These are phyloP conservation scores for Lepiota brunneoincarnata DNA, from an alignment of 768 basidiomycete genomes.

Conservation along the genomic window DNA sequence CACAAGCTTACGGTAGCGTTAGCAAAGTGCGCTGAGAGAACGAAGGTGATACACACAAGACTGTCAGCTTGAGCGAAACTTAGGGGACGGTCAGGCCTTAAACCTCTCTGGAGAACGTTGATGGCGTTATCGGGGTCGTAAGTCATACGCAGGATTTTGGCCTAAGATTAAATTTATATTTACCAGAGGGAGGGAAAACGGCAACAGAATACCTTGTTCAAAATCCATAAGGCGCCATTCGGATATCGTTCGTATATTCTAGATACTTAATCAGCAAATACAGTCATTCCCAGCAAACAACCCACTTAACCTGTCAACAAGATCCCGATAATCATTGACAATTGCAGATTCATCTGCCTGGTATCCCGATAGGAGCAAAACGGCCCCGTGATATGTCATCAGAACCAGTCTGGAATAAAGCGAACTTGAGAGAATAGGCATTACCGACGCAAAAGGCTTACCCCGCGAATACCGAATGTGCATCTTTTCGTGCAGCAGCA, in stretches of 20 bases:
- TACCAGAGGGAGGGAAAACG: background rate
- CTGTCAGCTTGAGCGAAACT: slow-evolving; percentile 73
- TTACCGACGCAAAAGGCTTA: slow-evolving; percentile 26
- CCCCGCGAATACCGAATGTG: slow-evolving; percentile 79
- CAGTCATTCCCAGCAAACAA: background rate
- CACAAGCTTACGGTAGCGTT: slow-evolving; percentile 41
- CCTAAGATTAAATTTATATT: slow-evolving; percentile 34
- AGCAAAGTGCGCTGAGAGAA: background rate
- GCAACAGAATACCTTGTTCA: slow-evolving; percentile 62
- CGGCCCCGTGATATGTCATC: slow-evolving; percentile 77
- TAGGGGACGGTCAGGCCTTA: slow-evolving; percentile 49
- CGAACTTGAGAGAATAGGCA: background rate
- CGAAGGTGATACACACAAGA: slow-evolving; percentile 42
- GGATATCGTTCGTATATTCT: slow-evolving; percentile 62
- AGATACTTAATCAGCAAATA: background rate
- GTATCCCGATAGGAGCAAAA: slow-evolving; percentile 69
- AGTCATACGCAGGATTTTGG: slow-evolving; percentile 74
- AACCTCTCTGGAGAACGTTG: slow-evolving; percentile 51
- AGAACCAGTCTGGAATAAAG: slow-evolving; percentile 52
- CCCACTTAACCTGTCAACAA: slow-evolving; percentile 58
- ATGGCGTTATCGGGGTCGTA: slow-evolving; percentile 66
- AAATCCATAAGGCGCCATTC: slow-evolving; percentile 67
- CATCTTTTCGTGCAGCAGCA: slow-evolving; percentile 62
- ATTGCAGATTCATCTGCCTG: slow-evolving; percentile 72
- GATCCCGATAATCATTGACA: slow-evolving; percentile 56